A percentile compares a stretch with the other conserved stretches of the same genome.
Conservation (phyloP, 169 alveolate species). For the Perkinsus olseni region DNA sequence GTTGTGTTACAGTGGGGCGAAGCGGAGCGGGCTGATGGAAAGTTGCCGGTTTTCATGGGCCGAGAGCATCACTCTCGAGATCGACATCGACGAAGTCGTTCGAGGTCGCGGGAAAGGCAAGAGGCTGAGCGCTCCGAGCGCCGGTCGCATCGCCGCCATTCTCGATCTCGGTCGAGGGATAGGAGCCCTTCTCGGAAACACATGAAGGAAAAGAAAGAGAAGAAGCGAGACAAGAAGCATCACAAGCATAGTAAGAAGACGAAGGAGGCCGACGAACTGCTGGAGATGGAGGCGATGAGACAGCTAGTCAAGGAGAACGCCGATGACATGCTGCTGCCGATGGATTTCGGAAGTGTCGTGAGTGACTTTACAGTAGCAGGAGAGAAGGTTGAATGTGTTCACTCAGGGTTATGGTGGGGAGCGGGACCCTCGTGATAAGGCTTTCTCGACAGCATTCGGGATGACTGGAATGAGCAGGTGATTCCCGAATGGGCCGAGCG, state of each 20-base stretch:
- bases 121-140: neutral
- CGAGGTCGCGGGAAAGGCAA: neutral
- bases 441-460: neutral
- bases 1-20: too few relatives aligned
- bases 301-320: neutral
- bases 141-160: neutral
- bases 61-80: neutral
- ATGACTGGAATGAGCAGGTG: neutral
- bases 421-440: neutral
- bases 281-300: neutral
- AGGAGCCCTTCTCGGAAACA: neutral
- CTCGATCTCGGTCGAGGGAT: neutral
- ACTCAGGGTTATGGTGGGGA: neutral
- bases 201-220: neutral
- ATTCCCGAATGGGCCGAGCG: neutral
- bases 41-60: neutral
- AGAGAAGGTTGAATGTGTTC: neutral
- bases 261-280: neutral
- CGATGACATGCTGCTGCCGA: neutral
- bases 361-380: neutral
- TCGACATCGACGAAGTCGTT: neutral
- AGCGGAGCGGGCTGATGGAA: too few relatives aligned
- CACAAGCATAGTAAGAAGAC: neutral
- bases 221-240: neutral
- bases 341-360: neutral